Base-by-base conservation (phyloP, 139 green algal species). In the Nannochloris sp. region DNA sequence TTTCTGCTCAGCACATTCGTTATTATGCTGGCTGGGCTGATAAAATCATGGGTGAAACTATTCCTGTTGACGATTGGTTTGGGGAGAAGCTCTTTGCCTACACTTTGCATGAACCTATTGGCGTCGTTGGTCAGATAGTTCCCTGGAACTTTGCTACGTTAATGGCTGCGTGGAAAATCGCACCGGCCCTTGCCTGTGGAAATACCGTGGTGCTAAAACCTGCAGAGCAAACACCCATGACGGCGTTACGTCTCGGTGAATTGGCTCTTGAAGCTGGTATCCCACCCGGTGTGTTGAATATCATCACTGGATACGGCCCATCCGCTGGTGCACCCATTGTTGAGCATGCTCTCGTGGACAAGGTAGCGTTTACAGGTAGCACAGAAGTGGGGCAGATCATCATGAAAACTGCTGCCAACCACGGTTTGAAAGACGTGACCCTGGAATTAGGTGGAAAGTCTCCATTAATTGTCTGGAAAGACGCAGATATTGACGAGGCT, bases 151-250 rank as follows among this genome's bases (percentile, higher is more conserved):
- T 95, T 70, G 91, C 92, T 14, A 83, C 92, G 61, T 85, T 70
- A 51, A 97, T 98, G 93, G 92, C 97, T 69, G 95, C 91, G 0
- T 82, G 92, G 59, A 98, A 98, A 80, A 83, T 91, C 7, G 68
- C 90, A 4, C 90, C 93, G 6, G 93, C 93, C 13, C 78, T 99
- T 23, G 91, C 93, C 2, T 92, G 87, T 10, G 91, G 92, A n/a
- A 96, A 90, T 78, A 92, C 90, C n/a, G 85, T 96, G 15, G 87
- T 98, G 53, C 67, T 98, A 3, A 99, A 99, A 77, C 94, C 94
- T 24, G 69, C 84, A 0, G 92, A 98, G 79, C 46, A 83, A 32
- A 97, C 94, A 0, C 93, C 94, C 0, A 74, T 98, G 13, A 94
- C 89, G 19, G 90, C 92, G 0, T 54, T 96, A 2, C 87, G 86